Evolutionary conservation across 1,284 basidiomycete genomes (phyloP).

Genomic region (Trametes sp.): DNA sequence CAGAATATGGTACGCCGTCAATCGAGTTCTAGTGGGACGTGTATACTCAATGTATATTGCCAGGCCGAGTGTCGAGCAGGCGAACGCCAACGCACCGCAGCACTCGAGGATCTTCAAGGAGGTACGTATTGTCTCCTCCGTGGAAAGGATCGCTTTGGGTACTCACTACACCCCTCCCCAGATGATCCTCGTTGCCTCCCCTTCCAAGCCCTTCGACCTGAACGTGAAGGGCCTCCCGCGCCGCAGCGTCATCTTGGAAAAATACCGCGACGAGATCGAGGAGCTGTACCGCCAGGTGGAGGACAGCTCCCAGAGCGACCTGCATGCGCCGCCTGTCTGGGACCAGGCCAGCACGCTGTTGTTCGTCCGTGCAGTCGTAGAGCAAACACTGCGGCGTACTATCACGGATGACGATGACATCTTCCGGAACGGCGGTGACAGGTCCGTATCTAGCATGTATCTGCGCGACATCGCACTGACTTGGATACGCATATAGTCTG

Average conservation of each 20-base stretch:
- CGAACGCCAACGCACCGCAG: conserved; percentile 47
- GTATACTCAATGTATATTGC: not conserved
- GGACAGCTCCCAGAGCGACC: conserved; percentile 32
- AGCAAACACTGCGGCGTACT: conserved; percentile 31
- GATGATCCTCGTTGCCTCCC: conserved; percentile 45
- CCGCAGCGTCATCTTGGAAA: conserved; percentile 35
- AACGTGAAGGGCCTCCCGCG: conserved; percentile 44
- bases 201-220: conserved; percentile 42
- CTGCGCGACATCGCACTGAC: too few species aligned
- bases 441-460: too few species aligned
- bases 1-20: conserved; percentile 41
- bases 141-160: too few species aligned
- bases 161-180: conserved; percentile 17
- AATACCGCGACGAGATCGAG: conserved; percentile 44
- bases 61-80: conserved; percentile 48
- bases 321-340: conserved; percentile 39
- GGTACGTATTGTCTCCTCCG: conserved; percentile 21
- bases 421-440: conserved; percentile 50
- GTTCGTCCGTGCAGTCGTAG: conserved; percentile 39
- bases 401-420: conserved; percentile 44
- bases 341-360: conserved; percentile 18
- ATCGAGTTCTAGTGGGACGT: not conserved
- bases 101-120: conserved; percentile 51
- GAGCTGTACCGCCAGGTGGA: conserved; percentile 41
- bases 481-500: conserved; percentile 33